A percentile compares a stretch with the other conserved stretches of the same genome.
Conservation (phyloP, 2,329 filamentous ascomycete species). For the Ophiocordyceps robertsii region DNA sequence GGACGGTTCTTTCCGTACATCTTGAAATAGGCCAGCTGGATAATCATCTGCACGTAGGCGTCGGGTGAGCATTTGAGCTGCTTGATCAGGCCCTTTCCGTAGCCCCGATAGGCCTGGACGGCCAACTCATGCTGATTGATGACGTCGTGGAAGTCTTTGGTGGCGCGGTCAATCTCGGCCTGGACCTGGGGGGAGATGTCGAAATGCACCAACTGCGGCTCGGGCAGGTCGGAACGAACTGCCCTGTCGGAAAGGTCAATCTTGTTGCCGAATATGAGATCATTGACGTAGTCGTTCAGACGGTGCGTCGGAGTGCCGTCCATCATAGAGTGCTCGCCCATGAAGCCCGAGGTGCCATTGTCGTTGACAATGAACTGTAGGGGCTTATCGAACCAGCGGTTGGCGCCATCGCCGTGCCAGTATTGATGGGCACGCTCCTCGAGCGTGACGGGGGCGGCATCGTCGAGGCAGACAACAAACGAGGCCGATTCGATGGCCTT, state of each 20-base stretch:
- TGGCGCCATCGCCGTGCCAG: slow-evolving; percentile 94
- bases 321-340: slow-evolving; percentile 99
- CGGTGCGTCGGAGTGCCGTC: slow-evolving; percentile 96
- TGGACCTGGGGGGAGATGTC: slow-evolving; percentile 61
- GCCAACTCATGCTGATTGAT: slow-evolving; percentile 82
- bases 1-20: slow-evolving; percentile 98
- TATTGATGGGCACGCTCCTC: slow-evolving; percentile 93
- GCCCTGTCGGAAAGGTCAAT: slow-evolving; percentile 72
- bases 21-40: slow-evolving; percentile 95
- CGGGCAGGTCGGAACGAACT: slow-evolving; percentile 70
- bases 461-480: slow-evolving; percentile 88
- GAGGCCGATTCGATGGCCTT: slow-evolving; percentile 77
- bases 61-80: slow-evolving; percentile 98
- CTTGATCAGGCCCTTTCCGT: slow-evolving; percentile 97
- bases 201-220: slow-evolving; percentile 68
- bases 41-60: slow-evolving; percentile 96
- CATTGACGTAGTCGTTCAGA: slow-evolving; percentile 88
- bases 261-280: slow-evolving; percentile 86
- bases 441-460: slow-evolving; percentile 78
- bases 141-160: slow-evolving; percentile 64
- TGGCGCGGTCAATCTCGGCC: slow-evolving; percentile 65
- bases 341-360: slow-evolving; percentile 94
- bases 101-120: slow-evolving; percentile 92
- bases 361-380: slow-evolving; percentile 97
- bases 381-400: slow-evolving; percentile 97